Evolutionary conservation across 2,329 filamentous ascomycete species (phyloP).

Genomic region (Exophiala spinifera): DNA sequence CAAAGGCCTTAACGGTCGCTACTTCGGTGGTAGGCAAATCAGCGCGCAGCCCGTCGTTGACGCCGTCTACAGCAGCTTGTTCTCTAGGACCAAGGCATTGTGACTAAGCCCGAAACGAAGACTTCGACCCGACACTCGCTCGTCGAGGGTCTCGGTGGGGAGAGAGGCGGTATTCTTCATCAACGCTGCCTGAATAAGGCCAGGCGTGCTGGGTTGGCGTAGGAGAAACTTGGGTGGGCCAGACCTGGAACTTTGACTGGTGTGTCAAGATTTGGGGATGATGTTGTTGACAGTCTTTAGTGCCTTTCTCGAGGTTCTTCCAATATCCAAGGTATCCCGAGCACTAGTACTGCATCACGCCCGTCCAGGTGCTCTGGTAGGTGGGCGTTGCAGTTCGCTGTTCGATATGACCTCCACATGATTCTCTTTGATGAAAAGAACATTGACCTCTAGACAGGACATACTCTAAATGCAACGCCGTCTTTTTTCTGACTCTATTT

Average conservation of each 20-base stretch:
- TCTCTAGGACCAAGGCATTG: constrained; percentile 65
- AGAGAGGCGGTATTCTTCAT: neutral
- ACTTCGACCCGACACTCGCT: neutral
- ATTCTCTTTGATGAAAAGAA: neutral
- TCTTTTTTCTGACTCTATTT: too few species aligned
- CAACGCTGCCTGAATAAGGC: neutral
- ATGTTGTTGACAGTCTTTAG: neutral
- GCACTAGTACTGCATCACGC: neutral
- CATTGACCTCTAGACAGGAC: neutral
- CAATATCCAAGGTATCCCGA: neutral
- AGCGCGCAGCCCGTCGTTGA: constrained; percentile 95
- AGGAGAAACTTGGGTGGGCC: neutral
- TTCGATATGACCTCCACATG: neutral
- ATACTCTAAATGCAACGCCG: neutral
- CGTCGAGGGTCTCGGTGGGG: too few species aligned
- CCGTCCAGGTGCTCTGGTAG: neutral
- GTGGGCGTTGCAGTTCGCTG: neutral
- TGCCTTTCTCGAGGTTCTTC: neutral
- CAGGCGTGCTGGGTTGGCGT: neutral
- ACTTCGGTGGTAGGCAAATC: constrained; percentile 90
- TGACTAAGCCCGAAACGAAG: constrained; percentile 7
- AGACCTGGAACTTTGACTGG: neutral
- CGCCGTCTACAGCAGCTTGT: constrained; percentile 96
- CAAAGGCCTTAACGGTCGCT: constrained; percentile 94
- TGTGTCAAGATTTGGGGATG: neutral